Percentiles rank a stretch among this genome's conserved stretches.
Conservation (phyloP, 495 filamentous ascomycete genomes). For the Annulohypoxylon bovei region DNA sequence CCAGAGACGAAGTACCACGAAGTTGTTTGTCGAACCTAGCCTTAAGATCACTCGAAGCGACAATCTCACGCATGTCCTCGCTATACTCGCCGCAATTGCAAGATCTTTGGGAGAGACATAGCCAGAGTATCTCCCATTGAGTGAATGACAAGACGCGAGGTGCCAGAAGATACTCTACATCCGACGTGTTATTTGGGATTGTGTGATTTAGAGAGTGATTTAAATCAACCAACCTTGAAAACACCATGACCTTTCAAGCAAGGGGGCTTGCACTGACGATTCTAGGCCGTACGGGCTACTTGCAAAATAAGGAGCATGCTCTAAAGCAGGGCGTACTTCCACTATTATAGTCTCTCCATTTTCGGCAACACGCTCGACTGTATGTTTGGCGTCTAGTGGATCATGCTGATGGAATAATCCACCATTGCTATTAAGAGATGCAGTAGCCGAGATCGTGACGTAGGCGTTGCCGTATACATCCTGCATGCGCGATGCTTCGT, state of each 20-base stretch:
- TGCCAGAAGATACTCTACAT: conserved; percentile 26
- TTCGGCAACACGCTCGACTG: neutral
- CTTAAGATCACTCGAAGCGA: conserved; percentile 22
- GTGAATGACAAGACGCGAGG: conserved; percentile 28
- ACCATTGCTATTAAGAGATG: conserved; percentile 15
- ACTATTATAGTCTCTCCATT: neutral
- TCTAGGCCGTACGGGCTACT: conserved; percentile 20
- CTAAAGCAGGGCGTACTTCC: conserved; percentile 18
- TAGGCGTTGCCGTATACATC: conserved; percentile 45
- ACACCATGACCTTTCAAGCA: conserved; percentile 27
- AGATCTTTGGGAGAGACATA: conserved; percentile 7
- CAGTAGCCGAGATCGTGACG: conserved; percentile 26
- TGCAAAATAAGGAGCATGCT: conserved; percentile 21
- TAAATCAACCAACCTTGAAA: conserved; percentile 22
- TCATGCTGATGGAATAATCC: conserved; percentile 23
- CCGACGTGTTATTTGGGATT: neutral
- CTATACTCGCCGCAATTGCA: conserved; percentile 27
- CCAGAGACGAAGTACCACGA: neutral
- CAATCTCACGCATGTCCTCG: conserved; percentile 15
- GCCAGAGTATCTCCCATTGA: conserved; percentile 27
- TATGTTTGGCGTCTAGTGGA: conserved; percentile 5
- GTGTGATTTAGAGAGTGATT: neutral
- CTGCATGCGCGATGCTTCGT: conserved; percentile 34
- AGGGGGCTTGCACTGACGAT: conserved; percentile 1
- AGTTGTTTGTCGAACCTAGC: conserved; percentile 19